Conservation (phyloP, 768 basidiomycete genomes). For the Hysterangium stoloniferum region DNA sequence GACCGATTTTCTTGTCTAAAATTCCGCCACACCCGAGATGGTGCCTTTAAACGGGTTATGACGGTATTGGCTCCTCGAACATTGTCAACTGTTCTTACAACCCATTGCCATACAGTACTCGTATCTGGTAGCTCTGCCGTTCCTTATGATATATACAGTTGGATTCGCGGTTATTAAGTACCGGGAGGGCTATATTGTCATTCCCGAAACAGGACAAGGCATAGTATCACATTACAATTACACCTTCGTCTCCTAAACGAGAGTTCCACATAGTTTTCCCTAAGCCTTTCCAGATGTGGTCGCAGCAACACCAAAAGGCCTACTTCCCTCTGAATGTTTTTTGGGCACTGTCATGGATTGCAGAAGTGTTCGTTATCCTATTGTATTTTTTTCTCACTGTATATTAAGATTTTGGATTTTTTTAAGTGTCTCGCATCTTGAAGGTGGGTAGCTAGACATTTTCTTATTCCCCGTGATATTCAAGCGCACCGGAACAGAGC, state of each 20-base stretch:
- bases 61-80: conserved; percentile 41
- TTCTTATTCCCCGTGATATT: neutral
- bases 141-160: conserved; percentile 47
- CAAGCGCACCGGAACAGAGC: conserved; percentile 35
- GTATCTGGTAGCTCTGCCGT: conserved; percentile 56
- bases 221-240: conserved; percentile 33
- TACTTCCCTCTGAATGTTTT: conserved; percentile 60
- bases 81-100: neutral
- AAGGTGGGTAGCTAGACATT: conserved; percentile 40
- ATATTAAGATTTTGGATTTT: too few species aligned
- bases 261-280: conserved; percentile 43
- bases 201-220: conserved; percentile 26
- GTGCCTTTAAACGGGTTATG: conserved; percentile 83
- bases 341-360: conserved; percentile 60
- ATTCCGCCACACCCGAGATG: conserved; percentile 33
- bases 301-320: conserved; percentile 31
- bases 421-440: conserved; percentile 77
- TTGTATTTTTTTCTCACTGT: too few species aligned
- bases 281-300: conserved; percentile 57
- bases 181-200: conserved; percentile 46
- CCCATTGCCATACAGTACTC: conserved; percentile 46
- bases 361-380: conserved; percentile 58
- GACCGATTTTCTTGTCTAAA: conserved; percentile 69
- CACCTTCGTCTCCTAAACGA: neutral
- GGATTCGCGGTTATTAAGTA: conserved; percentile 73